Conservation (phyloP, 2,329 filamentous ascomycete genomes). For the Aspergillus fumigatus region DNA sequence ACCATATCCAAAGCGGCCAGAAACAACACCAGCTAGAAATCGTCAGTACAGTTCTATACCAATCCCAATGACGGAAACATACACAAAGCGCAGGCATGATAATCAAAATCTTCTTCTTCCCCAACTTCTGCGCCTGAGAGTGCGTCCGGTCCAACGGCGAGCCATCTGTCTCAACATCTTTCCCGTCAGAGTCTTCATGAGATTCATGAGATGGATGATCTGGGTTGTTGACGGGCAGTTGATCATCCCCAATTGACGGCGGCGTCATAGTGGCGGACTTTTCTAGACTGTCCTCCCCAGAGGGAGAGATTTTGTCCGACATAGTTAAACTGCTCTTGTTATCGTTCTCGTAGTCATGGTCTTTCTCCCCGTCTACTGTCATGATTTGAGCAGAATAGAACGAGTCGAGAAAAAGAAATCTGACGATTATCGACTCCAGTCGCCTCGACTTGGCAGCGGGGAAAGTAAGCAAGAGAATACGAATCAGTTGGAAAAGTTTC, state of each 20-base stretch:
- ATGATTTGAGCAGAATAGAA: not conserved
- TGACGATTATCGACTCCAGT: not conserved
- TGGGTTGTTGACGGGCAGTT: not conserved
- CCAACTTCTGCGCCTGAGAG: conserved; percentile 36
- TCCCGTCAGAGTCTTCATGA: conserved; percentile 8
- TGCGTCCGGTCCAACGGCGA: conserved; percentile 27
- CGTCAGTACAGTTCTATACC: not conserved
- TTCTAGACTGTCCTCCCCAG: conserved; percentile 1
- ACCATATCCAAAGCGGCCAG: conserved; percentile 58
- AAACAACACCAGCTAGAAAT: conserved; percentile 50
- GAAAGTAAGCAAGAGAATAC: not conserved
- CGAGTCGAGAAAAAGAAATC: not conserved
- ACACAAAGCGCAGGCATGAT: conserved; percentile 42
- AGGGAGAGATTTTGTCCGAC: conserved; percentile 5
- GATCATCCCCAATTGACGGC: conserved; percentile 1
- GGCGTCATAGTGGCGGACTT: conserved; percentile 5
- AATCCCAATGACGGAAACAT: conserved; percentile 11
- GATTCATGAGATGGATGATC: not conserved
- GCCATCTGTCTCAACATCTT: conserved; percentile 16
- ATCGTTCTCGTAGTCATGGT: not conserved
- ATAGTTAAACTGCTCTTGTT: not conserved
- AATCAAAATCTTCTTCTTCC: conserved; percentile 37
- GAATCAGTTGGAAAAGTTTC: not conserved
- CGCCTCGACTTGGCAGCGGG: not conserved
- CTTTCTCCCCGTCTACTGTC: not conserved